Base-by-base conservation (phyloP, 805 yeast genomes). In the Candida piceae region DNA sequence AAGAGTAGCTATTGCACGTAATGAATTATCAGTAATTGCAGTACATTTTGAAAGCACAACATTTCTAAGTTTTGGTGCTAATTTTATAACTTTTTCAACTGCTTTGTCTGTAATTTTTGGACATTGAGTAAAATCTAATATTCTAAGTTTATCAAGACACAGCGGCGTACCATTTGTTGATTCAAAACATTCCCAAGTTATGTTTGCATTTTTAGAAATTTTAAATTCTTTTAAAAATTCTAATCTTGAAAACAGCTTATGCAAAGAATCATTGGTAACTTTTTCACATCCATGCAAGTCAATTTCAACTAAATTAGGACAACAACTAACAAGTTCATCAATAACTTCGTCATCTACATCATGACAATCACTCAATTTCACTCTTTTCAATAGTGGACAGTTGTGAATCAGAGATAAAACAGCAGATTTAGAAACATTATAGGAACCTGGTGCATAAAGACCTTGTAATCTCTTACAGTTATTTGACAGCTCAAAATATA, bases 1-100 rank as follows among this genome's bases (percentile, higher is more conserved):
- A 40, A 93, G 67, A 21, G 69, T 70, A 6, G 94, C 73, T 44
- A 93, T 67, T 13, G 85, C 76, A 35, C 78, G 67, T 29, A 90
- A 64, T 3, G 94, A 78, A 1, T 79, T 72, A 64, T 90, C 97
- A 1, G 97, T 86, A 20, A 90, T 77, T 52, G 80, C 79, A 53
- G 79, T 67, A 66, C 97, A 93, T 60, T 93, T 93, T 7, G 95
- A 89, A 39, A 90, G 66, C 12, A 86, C 89, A 23, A 93, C 85
- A 51, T 88, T 88, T 46, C 97, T 72, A 44, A 93, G 64, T 35
- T 86, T 76, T 4, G 97, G 97, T 1, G 96, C 95, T 42, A 78
- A 65, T 23, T 63, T 58, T 8, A 86, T 87, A 30, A 93, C 69
- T 40, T 73, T 73, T 50, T 78, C 84, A 11, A 90, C 82, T 2